These are phyloP conservation scores for Akebia trifoliata DNA, from an alignment of 164 flowering plant species.

Conservation along the genomic window DNA sequence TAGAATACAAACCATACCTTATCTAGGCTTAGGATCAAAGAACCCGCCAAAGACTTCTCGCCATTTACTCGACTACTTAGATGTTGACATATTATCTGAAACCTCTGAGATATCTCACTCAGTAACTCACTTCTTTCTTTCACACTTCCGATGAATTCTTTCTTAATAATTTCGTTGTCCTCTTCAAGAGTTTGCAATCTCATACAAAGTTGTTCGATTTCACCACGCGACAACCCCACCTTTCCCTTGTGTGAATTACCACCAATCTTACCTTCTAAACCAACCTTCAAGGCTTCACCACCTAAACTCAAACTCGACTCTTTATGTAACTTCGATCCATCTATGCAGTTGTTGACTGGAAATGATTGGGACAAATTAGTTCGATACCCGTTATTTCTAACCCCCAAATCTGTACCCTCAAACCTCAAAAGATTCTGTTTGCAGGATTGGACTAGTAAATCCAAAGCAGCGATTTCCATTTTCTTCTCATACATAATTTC, in stretches of 20 bases:
- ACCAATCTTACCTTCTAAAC: slow-evolving; percentile 5
- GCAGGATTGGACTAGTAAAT: not conserved
- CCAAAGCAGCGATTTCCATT: slow-evolving; percentile 3
- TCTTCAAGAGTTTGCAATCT: slow-evolving; percentile 38
- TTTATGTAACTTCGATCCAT: not conserved
- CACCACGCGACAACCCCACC: slow-evolving; percentile 2
- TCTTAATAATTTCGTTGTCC: slow-evolving; percentile 25
- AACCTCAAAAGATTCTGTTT: not conserved
- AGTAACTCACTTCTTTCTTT: slow-evolving; percentile 31
- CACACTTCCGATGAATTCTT: slow-evolving; percentile 19
- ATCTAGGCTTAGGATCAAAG: not conserved
- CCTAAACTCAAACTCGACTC: not conserved
- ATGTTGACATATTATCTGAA: slow-evolving; percentile 14
- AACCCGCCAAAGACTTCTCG: not conserved
- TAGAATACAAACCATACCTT: slow-evolving; percentile 6
- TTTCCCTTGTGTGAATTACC: slow-evolving; percentile 8
- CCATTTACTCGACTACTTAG: not conserved
- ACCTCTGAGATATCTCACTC: slow-evolving; percentile 23
- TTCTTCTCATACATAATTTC: not conserved
- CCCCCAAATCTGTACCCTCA: not conserved
- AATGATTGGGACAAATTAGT: not conserved
- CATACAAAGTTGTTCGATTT: slow-evolving; percentile 19
- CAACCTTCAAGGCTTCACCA: not conserved
- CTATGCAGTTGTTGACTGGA: not conserved
- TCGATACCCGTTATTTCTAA: not conserved